phyloP scores from a whole-genome alignment of 2,329 filamentous ascomycete species.

The Hypoxylon sp. region DNA sequence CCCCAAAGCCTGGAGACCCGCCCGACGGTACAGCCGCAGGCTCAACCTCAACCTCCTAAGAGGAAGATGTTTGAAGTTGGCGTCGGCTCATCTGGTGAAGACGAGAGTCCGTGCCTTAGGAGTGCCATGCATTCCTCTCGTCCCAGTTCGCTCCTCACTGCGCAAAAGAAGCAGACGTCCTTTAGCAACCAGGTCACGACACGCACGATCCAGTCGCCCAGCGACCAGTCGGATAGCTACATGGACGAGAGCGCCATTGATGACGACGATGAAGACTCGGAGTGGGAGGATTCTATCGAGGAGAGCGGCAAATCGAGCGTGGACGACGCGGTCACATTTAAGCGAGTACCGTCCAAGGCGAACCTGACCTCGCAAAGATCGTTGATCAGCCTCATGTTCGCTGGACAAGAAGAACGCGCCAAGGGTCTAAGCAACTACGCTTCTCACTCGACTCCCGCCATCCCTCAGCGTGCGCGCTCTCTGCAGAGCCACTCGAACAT shows the following conservation, averaged over 20 bases:
- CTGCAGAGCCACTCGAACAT: slow-evolving; percentile 53
- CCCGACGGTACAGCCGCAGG: slow-evolving; percentile 45
- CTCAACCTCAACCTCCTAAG: slow-evolving; percentile 46
- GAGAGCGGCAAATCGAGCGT: slow-evolving; percentile 85
- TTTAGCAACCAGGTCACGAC: slow-evolving; percentile 80
- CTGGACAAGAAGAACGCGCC: slow-evolving; percentile 75
- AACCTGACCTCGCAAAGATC: slow-evolving; percentile 87
- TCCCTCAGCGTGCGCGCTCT: slow-evolving; percentile 70
- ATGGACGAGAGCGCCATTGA: slow-evolving; percentile 85
- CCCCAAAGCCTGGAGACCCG: slow-evolving; percentile 58
- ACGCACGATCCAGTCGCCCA: slow-evolving; percentile 68
- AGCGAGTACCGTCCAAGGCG: slow-evolving; percentile 86
- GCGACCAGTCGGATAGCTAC: slow-evolving; percentile 67
- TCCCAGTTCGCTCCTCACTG: slow-evolving; percentile 51
- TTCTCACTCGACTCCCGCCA: slow-evolving; percentile 71
- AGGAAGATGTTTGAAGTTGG: slow-evolving; percentile 61
- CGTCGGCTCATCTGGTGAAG: slow-evolving; percentile 71
- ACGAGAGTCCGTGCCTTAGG: slow-evolving; percentile 74
- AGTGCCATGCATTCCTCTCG: slow-evolving; percentile 58
- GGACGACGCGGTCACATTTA: slow-evolving; percentile 82
- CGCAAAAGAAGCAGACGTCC: slow-evolving; percentile 78
- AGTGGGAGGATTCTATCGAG: slow-evolving; percentile 73
- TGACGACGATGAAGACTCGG: slow-evolving; percentile 69
- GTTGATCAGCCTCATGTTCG: slow-evolving; percentile 87
- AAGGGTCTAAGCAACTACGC: slow-evolving; percentile 73